Percentiles rank a stretch among this genome's conserved stretches.
These are phyloP conservation scores for Pulveroboletus sp. DNA, from an alignment of 768 basidiomycete species.

Conservation along the genomic window DNA sequence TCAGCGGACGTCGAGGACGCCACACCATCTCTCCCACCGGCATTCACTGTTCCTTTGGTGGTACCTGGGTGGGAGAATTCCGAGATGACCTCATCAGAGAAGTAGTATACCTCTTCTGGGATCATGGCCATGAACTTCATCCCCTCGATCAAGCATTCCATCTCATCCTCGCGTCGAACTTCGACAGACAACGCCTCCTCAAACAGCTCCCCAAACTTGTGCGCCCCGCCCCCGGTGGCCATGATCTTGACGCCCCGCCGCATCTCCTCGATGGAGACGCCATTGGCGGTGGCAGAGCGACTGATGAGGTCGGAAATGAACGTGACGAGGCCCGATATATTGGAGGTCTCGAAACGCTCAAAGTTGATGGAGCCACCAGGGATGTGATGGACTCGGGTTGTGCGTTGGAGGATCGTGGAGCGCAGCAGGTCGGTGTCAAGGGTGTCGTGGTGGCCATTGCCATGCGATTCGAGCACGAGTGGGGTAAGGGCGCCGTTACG, in stretches of 20 bases:
- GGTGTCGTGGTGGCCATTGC: constrained; percentile 19
- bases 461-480: constrained; percentile 60
- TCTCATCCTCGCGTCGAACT: constrained; percentile 91
- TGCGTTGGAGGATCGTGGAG: constrained; percentile 65
- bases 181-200: constrained; percentile 73
- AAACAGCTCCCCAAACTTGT: constrained; percentile 88
- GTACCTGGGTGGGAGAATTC: constrained; percentile 41
- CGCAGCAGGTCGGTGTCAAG: constrained; percentile 48
- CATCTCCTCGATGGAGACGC: constrained; percentile 89
- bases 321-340: constrained; percentile 77
- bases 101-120: constrained; percentile 97
- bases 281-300: constrained; percentile 80
- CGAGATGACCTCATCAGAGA: constrained; percentile 95
- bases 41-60: constrained; percentile 4
- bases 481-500: constrained; percentile 81
- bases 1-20: constrained; percentile 11
- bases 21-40: constrained; percentile 4
- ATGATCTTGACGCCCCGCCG: constrained; percentile 90
- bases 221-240: constrained; percentile 97
- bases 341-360: constrained; percentile 91
- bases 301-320: constrained; percentile 88
- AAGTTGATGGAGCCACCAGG: constrained; percentile 98
- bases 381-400: constrained; percentile 62
- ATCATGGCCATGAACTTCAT: constrained; percentile 95
- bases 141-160: constrained; percentile 97